These are phyloP conservation scores for Penicillium angulare DNA, from an alignment of 495 filamentous ascomycete species.

Conservation along the genomic window DNA sequence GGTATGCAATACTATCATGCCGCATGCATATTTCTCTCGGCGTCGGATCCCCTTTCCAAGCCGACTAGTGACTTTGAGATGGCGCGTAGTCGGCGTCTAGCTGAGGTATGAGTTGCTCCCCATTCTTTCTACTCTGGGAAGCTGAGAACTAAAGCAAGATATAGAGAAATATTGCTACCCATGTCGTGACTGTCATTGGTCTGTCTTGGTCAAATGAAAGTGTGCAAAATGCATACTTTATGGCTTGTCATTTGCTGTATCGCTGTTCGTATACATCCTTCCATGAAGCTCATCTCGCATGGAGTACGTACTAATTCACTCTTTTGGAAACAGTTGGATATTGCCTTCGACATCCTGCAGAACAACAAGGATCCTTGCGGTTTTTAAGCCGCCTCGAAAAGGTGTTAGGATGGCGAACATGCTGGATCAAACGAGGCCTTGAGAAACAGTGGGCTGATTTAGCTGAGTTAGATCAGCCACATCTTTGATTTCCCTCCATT, in stretches of 20 bases:
- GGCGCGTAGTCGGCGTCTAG: conserved; percentile 24
- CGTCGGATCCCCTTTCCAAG: conserved; percentile 24
- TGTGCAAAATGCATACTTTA: conserved; percentile 40
- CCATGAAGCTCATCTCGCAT: not conserved
- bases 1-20: conserved; percentile 41
- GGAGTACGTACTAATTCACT: not conserved
- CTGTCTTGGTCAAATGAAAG: conserved; percentile 39
- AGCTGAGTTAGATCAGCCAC: not conserved
- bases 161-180: conserved; percentile 31
- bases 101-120: conserved; percentile 24
- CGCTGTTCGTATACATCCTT: conserved; percentile 39
- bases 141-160: not conserved
- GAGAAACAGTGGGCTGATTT: conserved; percentile 33
- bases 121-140: not conserved
- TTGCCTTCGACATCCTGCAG: conserved; percentile 27
- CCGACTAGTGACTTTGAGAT: conserved; percentile 28
- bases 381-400: conserved; percentile 33
- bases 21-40: conserved; percentile 31
- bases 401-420: conserved; percentile 34
- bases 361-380: conserved; percentile 31
- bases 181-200: conserved; percentile 33
- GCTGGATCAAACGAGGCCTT: conserved; percentile 31
- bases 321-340: conserved; percentile 31
- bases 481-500: too few species aligned
- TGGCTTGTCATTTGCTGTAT: conserved; percentile 38